phyloP scores from a whole-genome alignment of 768 basidiomycete genomes.

The Infundibulicybe gibba region DNA sequence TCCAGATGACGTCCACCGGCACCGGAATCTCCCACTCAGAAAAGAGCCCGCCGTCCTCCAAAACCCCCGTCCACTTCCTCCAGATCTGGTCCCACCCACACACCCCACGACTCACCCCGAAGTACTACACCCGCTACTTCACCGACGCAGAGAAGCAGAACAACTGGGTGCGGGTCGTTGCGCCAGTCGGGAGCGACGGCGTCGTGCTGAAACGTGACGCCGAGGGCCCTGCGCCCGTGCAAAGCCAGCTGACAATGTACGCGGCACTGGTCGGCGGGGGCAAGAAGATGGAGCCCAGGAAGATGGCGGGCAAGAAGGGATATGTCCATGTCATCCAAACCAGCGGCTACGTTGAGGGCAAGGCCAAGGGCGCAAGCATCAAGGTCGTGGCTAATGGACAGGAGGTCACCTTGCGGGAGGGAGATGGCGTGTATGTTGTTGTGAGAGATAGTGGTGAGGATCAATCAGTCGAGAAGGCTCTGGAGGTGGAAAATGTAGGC shows the following conservation, averaged over 20 bases:
- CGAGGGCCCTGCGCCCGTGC: constrained; percentile 78
- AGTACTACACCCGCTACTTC: constrained; percentile 88
- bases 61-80: constrained; percentile 40
- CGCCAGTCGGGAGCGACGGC: constrained; percentile 56
- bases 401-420: constrained; percentile 66
- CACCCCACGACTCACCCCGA: constrained; percentile 51
- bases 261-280: constrained; percentile 69
- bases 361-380: constrained; percentile 55
- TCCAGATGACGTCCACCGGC: constrained; percentile 91
- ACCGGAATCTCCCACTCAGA: constrained; percentile 87
- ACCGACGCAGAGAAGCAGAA: constrained; percentile 79
- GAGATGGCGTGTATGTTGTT: constrained; percentile 80
- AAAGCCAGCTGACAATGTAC: constrained; percentile 64
- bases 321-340: constrained; percentile 88
- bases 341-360: constrained; percentile 68
- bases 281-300: constrained; percentile 43
- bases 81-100: constrained; percentile 50
- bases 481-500: constrained; percentile 60
- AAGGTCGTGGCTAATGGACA: constrained; percentile 39
- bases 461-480: not conserved
- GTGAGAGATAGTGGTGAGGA: constrained; percentile 40
- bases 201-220: constrained; percentile 64
- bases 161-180: constrained; percentile 71
- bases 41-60: constrained; percentile 36
- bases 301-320: constrained; percentile 53